A percentile compares a stretch with the other conserved stretches of the same genome.
phyloP scores from a whole-genome alignment of 176 grass and related monocot genomes.

The Phragmites australis region DNA sequence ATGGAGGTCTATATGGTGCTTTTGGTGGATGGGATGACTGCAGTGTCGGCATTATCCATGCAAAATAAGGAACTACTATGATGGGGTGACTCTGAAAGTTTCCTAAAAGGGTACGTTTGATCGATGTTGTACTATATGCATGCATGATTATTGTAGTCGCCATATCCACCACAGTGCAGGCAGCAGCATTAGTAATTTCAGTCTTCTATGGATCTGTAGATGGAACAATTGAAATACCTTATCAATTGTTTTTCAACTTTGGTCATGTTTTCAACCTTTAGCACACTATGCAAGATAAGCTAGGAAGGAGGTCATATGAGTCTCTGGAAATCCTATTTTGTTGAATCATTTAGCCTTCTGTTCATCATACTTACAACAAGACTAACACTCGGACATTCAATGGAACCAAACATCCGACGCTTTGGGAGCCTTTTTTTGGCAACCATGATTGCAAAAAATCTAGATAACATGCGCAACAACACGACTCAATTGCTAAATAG shows the following conservation, averaged over 20 bases:
- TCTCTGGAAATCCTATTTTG: no score
- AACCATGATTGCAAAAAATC: no score
- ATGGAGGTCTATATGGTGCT: constrained; percentile 2
- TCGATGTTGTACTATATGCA: not conserved
- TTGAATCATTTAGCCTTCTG: no score
- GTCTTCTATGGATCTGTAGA: not conserved
- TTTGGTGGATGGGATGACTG: not conserved
- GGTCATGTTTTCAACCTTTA: not conserved
- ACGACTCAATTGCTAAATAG: no score
- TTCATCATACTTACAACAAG: no score
- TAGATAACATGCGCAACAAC: no score
- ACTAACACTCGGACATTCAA: no score
- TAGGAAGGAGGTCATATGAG: no score
- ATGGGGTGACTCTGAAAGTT: not conserved
- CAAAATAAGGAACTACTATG: constrained; percentile 24
- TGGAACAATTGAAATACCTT: not conserved
- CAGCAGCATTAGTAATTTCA: not conserved
- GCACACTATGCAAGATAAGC: no score
- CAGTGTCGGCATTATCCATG: constrained; percentile 1
- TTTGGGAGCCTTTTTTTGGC: no score
- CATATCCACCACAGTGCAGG: not conserved
- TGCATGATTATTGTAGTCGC: not conserved
- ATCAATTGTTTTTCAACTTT: not conserved
- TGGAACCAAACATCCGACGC: no score
- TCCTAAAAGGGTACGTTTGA: not conserved